Evolutionary conservation across 129 eudicot genomes (phyloP), one percentile per base, ranked within the genome.

Genomic region (Flaveria bidentis): DNA sequence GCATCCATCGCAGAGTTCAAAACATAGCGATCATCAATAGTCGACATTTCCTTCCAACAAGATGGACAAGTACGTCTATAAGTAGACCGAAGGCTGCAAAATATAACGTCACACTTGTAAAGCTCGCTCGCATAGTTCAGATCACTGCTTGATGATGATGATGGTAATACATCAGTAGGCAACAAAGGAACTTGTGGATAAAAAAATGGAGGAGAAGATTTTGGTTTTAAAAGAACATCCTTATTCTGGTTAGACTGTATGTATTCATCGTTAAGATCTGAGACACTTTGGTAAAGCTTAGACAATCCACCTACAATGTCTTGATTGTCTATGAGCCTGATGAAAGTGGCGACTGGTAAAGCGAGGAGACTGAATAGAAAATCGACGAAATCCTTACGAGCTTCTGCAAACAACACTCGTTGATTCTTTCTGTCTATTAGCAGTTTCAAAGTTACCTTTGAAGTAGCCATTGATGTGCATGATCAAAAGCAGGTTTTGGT

Each of bases 341-440:
- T 9, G 13, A 74, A 47, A 6, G 61, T 15, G 66, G 61, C 78
- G 3, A 74, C 17, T 1, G 78, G 78, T 74, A 74, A 25, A 23
- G 58, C 66, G 6, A 74, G 47, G 13, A 74, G 61, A 6, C 47
- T 74, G 7, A 74, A 44, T 0, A 74, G 45, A 41, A 74, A 74
- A 23, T 74, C 78, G 3, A 61, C 8, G 57, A 61, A 74, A 44
- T 74, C 78, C 2, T 74, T 74, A 45, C 71, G 20, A 2, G 78
- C 78, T 74, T 74, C 78, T 4, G 71, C 78, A 16, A 74, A 74
- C 49, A 74, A 45, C 2, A 74, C 78, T 46, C 71, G 17, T 62
- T 62, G 46, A 45, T 16, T 25, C 28, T 74, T 46, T 61, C 45
- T 61, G 60, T 74, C 60, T 10, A 74, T 15, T 10, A 74, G 55